These are phyloP conservation scores for Monsonia emarginata DNA, from an alignment of 441 rosid genomes.

Conservation along the genomic window DNA sequence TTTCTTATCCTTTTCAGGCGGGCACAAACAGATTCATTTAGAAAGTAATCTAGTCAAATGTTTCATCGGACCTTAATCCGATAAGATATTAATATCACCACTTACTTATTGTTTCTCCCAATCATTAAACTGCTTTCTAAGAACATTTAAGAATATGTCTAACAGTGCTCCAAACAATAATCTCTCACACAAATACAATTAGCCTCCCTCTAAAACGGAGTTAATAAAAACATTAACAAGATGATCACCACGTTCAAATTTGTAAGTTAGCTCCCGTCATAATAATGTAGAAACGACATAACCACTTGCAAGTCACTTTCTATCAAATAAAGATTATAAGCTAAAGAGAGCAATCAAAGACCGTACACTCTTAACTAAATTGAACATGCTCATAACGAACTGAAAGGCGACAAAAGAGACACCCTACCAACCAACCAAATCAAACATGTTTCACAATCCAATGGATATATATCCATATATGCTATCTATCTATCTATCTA, in stretches of 20 bases:
- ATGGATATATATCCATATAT: no score
- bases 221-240: no score
- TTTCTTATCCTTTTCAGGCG: background rate
- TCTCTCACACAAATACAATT: background rate
- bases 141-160: background rate
- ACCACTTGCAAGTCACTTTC: background rate
- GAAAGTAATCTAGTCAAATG: background rate
- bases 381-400: no score
- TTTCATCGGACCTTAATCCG: background rate
- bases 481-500: no score
- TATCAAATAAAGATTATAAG: background rate
- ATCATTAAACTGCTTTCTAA: background rate
- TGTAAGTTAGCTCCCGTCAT: background rate
- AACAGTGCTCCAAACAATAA: background rate
- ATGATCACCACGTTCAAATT: no score
- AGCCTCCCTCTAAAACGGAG: no score
- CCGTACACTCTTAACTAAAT: background rate
- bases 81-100: background rate
- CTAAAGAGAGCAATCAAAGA: background rate
- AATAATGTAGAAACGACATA: background rate
- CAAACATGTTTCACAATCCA: no score
- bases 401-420: no score
- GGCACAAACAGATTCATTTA: background rate
- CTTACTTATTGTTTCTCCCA: background rate
- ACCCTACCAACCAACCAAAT: no score